A percentile compares a stretch with the other conserved stretches of the same genome.
Evolutionary conservation across 163 green algal species (phyloP).

Genomic region (Chlamydomonas reinhardtii): DNA sequence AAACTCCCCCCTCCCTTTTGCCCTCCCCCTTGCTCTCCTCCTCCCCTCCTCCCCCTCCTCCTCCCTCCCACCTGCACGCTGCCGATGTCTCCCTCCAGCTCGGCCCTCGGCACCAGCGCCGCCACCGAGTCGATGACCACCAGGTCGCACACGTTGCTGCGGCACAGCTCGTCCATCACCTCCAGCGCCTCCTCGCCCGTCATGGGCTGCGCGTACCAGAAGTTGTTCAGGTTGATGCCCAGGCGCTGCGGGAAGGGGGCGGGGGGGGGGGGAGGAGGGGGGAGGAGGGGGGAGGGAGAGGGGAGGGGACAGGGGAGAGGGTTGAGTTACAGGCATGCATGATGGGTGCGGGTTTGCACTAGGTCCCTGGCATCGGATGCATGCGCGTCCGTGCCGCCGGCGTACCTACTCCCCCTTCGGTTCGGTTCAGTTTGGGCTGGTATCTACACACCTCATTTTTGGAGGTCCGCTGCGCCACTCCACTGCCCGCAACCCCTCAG

Average conservation of each 20-base stretch:
- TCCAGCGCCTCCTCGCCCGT: constrained; percentile 93
- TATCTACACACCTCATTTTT: too few relatives aligned
- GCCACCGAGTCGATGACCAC: constrained; percentile 96
- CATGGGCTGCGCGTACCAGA: constrained; percentile 87
- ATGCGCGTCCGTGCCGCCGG: too few relatives aligned
- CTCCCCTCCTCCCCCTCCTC: background rate
- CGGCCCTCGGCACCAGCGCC: constrained; percentile 88
- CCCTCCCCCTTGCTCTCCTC: background rate
- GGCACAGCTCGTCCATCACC: constrained; percentile 74
- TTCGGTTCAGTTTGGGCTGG: too few relatives aligned
- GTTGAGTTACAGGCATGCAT: too few relatives aligned
- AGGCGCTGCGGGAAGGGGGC: constrained; percentile 62
- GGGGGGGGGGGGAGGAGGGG: background rate
- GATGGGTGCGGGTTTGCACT: too few relatives aligned
- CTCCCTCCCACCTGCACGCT: constrained; percentile 16
- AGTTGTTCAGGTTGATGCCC: constrained; percentile 88
- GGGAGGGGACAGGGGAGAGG: background rate
- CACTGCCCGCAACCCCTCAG: too few relatives aligned
- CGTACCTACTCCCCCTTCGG: too few relatives aligned
- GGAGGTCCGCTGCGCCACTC: too few relatives aligned
- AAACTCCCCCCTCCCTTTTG: background rate
- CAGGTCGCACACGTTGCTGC: constrained; percentile 79
- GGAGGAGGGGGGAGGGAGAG: background rate
- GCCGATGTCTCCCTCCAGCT: constrained; percentile 97
- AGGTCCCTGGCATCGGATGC: too few relatives aligned